phyloP scores from a whole-genome alignment of 768 basidiomycete genomes.

The Hygrocybe punicea region DNA sequence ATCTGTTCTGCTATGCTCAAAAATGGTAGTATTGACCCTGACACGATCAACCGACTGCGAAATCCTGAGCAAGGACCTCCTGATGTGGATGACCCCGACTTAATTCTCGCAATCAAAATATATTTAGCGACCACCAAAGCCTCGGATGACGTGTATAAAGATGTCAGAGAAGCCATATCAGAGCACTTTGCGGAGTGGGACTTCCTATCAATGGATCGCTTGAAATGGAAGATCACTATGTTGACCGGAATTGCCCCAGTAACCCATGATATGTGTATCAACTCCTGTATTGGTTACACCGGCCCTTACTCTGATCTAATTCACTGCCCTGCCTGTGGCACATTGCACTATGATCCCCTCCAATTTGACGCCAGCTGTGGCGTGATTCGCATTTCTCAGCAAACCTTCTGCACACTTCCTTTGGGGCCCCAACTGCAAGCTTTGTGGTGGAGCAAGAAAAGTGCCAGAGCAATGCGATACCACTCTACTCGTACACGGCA shows the following conservation, averaged over 20 bases:
- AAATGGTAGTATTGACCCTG: constrained; percentile 17
- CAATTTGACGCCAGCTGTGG: no score
- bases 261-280: constrained; percentile 40
- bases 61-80: constrained; percentile 1
- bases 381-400: constrained; percentile 19
- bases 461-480: constrained; percentile 29
- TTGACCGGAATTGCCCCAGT: constrained; percentile 37
- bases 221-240: constrained; percentile 25
- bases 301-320: constrained; percentile 32
- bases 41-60: constrained; percentile 17
- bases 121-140: constrained; percentile 28
- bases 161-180: constrained; percentile 16
- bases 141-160: constrained; percentile 31
- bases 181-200: constrained; percentile 22
- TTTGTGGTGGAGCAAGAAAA: constrained; percentile 16
- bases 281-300: constrained; percentile 41
- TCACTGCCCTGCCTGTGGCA: constrained; percentile 29
- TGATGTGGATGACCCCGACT: constrained; percentile 23
- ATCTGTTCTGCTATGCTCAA: constrained; percentile 28
- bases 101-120: constrained; percentile 31
- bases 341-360: constrained; percentile 34
- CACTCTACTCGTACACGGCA: no score
- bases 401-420: constrained; percentile 38
- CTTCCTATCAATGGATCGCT: constrained; percentile 28
- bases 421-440: no score